Conservation (phyloP, 2,329 filamentous ascomycete genomes). For the Fusarium sp. region DNA sequence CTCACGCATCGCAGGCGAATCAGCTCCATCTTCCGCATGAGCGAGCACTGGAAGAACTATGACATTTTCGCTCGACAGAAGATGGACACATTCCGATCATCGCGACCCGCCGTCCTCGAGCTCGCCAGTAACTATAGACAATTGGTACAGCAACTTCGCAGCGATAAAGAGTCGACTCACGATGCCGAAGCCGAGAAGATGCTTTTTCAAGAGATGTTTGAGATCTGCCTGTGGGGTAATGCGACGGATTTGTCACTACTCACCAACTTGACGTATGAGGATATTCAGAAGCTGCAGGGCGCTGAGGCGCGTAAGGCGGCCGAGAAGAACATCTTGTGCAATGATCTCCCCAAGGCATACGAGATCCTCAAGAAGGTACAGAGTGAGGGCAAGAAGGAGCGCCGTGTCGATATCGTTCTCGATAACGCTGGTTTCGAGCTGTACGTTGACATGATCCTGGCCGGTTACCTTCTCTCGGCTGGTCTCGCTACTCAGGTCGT, state of each 20-base stretch:
- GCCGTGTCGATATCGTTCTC: conserved; percentile 91
- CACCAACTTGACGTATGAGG: conserved; percentile 90
- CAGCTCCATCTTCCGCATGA: conserved; percentile 79
- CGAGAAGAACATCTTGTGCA: conserved; percentile 92
- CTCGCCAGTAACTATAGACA: conserved; percentile 83
- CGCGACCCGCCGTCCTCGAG: conserved; percentile 85
- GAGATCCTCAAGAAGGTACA: conserved; percentile 73
- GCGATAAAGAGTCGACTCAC: conserved; percentile 62
- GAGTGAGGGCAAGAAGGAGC: conserved; percentile 71
- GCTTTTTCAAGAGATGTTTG: conserved; percentile 91
- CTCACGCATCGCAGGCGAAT: conserved; percentile 69
- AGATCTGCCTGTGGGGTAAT: conserved; percentile 98
- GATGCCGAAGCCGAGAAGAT: conserved; percentile 78
- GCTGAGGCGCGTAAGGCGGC: conserved; percentile 85
- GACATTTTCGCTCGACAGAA: conserved; percentile 93
- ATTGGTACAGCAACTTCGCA: conserved; percentile 74
- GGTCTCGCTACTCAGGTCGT: conserved; percentile 88
- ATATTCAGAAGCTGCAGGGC: conserved; percentile 96
- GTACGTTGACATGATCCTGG: conserved; percentile 92
- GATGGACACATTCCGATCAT: conserved; percentile 91
- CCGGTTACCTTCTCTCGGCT: conserved; percentile 86
- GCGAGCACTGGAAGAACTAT: conserved; percentile 87
- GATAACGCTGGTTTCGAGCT: conserved; percentile 98
- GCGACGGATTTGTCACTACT: conserved; percentile 93
- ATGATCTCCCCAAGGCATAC: conserved; percentile 83